phyloP scores from a whole-genome alignment of 208 protist genomes.

The Acanthamoeba culbertsoni region DNA sequence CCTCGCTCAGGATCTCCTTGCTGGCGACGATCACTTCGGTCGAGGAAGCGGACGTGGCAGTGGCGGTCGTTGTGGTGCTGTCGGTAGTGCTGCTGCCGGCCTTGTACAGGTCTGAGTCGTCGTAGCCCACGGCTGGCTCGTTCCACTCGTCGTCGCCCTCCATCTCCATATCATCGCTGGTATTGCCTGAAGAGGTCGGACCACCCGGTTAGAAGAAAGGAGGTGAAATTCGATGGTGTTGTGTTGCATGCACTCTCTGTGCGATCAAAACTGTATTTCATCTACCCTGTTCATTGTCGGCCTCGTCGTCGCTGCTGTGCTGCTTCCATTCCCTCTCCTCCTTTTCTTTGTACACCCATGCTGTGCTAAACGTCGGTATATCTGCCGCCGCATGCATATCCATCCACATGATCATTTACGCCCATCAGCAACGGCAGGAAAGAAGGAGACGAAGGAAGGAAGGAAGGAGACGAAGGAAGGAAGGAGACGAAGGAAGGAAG shows the following conservation, averaged over 20 bases:
- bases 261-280: too few species aligned
- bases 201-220: not conserved
- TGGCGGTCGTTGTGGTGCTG: not conserved
- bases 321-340: not conserved
- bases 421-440: too few species aligned
- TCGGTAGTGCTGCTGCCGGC: not conserved
- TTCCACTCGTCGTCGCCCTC: not conserved
- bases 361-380: not conserved
- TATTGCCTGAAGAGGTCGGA: not conserved
- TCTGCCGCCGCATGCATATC: not conserved
- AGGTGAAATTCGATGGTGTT: too few species aligned
- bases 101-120: too few species aligned
- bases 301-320: not conserved
- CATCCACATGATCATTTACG: not conserved
- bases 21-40: not conserved
- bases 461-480: not conserved
- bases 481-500: not conserved
- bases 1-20: not conserved
- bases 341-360: not conserved
- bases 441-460: not conserved
- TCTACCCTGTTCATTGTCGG: constrained; percentile 2
- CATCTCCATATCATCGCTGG: not conserved
- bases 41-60: not conserved
- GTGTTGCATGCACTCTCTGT: too few species aligned
- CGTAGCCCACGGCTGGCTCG: too few species aligned